phyloP scores from a whole-genome alignment of 495 filamentous ascomycete species.

The Chaetomium cochliodes region DNA sequence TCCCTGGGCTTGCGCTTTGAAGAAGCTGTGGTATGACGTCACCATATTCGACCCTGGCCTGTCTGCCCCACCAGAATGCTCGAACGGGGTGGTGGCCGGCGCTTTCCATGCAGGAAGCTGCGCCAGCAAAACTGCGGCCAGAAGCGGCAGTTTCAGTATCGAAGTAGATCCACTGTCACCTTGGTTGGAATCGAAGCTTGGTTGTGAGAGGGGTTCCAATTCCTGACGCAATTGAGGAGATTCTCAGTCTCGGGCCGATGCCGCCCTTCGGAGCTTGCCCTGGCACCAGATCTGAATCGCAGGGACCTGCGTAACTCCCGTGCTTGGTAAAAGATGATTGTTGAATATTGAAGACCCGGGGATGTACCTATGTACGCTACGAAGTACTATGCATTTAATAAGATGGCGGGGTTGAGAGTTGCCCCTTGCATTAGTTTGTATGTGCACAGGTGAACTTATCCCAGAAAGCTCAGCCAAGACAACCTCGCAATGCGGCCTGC shows the following conservation, averaged over 20 bases:
- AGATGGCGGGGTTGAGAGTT: too few species aligned
- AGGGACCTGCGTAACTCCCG: background rate
- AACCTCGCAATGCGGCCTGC: too few species aligned
- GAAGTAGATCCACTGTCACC: background rate
- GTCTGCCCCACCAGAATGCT: conserved; percentile 11
- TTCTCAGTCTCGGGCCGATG: background rate
- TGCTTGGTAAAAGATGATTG: background rate
- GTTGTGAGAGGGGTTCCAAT: background rate
- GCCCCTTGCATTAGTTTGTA: too few species aligned
- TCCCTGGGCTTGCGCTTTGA: conserved; percentile 24
- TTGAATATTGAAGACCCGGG: too few species aligned
- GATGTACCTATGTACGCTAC: too few species aligned
- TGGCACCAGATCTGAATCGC: background rate
- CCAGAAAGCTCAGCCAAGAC: too few species aligned
- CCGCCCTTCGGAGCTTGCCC: background rate
- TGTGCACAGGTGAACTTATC: too few species aligned
- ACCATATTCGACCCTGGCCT: conserved; percentile 30
- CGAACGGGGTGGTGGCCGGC: background rate
- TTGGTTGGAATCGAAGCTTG: background rate
- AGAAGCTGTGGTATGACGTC: conserved; percentile 39
- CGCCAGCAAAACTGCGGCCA: background rate
- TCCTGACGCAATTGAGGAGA: conserved; percentile 15
- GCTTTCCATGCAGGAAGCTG: background rate
- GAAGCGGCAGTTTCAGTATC: background rate
- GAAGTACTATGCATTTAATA: too few species aligned